Base-by-base conservation (phyloP, 2,329 filamentous ascomycete genomes). In the Pseudohalonectria lignicola region DNA sequence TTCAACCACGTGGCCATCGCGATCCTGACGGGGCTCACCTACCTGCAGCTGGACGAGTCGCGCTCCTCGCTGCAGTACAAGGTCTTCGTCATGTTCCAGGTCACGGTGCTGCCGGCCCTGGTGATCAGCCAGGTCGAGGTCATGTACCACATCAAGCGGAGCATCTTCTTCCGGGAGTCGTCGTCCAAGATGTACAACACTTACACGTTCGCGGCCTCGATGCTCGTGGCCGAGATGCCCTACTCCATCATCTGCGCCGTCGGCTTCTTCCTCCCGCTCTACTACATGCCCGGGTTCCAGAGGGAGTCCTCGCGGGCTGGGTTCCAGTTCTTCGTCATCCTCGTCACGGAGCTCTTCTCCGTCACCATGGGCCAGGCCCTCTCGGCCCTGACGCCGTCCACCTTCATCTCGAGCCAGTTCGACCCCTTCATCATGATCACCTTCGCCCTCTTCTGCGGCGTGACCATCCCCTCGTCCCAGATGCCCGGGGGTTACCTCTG, bases 71-170 rank as follows among this genome's bases (percentile, higher is more conserved):
- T 94, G 4, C 87, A 94, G 58, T 84, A 92, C 64, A 79, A 81
- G 43, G 74, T 94, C 44, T 94, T 94, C 59, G 76, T 90, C 58
- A 84, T 92, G 56, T 94, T 94, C 73, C 86, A 93, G 56, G 76
- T 87, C 37, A 86, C 85, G 0, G 83, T 94, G 17, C 69, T 94
- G 19, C 86, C 86, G 0, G 83, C 84, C 1, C 67, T 93, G 21
- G 86, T 94, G 55, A 76, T 94, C 40, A 77, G 79, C 1, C 86
- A 93, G 52, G 82, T 93, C 39, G 82, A 94, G 57, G 76, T 82
- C 30, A 88, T 87, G 63, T 94, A 84, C 56, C 80, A 87, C 52
- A 66, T 88, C 50, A 79, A 82, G 44, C 76, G 86, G 31, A 70
- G 84, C 52, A 80, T 93, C 45, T 88, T 85, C 64, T 92, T 88